Conservation (phyloP, 495 filamentous ascomycete species). For the Podospora comata region DNA sequence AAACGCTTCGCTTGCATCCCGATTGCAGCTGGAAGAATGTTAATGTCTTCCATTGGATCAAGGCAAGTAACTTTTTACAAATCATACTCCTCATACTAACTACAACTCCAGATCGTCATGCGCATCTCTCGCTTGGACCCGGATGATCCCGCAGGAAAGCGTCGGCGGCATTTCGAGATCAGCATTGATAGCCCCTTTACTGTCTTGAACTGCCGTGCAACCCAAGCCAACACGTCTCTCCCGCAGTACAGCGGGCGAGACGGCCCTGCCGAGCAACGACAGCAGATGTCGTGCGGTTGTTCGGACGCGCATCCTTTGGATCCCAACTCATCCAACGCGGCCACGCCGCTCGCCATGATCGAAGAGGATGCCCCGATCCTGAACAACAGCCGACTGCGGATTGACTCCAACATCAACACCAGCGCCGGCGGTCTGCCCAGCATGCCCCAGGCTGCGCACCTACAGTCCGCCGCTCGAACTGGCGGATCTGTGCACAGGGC, state of each 20-base stretch:
- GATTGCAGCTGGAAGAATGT: conserved; percentile 96
- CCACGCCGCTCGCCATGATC: conserved; percentile 24
- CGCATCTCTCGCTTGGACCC: conserved; percentile 85
- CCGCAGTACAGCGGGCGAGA: conserved; percentile 75
- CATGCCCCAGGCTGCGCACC: conserved; percentile 32
- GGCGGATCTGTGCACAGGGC: neutral
- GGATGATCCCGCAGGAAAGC: conserved; percentile 68
- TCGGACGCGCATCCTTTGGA: conserved; percentile 60
- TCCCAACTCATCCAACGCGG: conserved; percentile 32
- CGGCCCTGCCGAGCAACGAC: conserved; percentile 38
- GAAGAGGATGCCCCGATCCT: conserved; percentile 26
- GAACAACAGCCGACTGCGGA: conserved; percentile 17
- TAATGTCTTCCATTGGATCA: conserved; percentile 98
- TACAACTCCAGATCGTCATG: conserved; percentile 75
- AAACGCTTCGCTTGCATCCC: conserved; percentile 71
- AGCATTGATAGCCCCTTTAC: conserved; percentile 98
- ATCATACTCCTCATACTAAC: neutral
- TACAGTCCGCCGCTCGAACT: conserved; percentile 20
- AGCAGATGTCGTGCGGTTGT: conserved; percentile 70
- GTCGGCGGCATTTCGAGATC: conserved; percentile 94
- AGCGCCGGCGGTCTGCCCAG: conserved; percentile 15
- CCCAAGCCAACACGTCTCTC: conserved; percentile 83
- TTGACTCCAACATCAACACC: conserved; percentile 25
- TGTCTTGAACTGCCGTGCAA: conserved; percentile 89
- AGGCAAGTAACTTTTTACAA: conserved; percentile 55